Conservation (phyloP, 768 basidiomycete genomes). For the Pisolithus sp. region DNA sequence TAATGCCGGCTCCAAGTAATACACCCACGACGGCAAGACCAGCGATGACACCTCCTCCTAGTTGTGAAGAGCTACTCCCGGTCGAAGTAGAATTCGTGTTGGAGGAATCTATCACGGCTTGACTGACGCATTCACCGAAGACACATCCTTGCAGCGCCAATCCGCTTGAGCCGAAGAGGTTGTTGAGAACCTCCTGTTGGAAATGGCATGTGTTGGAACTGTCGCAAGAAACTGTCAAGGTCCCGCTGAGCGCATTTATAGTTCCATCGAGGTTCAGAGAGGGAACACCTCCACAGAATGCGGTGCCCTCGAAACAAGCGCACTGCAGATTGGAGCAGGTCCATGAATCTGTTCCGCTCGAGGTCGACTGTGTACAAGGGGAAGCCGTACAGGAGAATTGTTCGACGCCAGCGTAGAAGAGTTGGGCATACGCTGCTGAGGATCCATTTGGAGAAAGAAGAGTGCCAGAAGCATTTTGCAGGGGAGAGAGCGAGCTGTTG, state of each 20-base stretch:
- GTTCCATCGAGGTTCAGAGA: conserved; percentile 46
- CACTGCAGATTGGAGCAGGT: conserved; percentile 70
- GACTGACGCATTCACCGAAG: conserved; percentile 86
- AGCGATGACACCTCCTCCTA: conserved; percentile 82
- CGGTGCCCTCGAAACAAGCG: conserved; percentile 58
- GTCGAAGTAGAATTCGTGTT: conserved; percentile 30
- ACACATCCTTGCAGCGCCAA: conserved; percentile 67
- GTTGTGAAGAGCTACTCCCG: conserved; percentile 33
- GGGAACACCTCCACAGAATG: conserved; percentile 64
- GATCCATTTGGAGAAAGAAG: conserved; percentile 43
- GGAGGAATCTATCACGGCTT: conserved; percentile 64
- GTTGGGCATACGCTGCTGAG: conserved; percentile 56
- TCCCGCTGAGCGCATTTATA: conserved; percentile 61
- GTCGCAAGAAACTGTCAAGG: conserved; percentile 64
- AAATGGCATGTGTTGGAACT: conserved; percentile 64
- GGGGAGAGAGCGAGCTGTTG: conserved; percentile 60
- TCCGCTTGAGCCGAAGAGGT: conserved; percentile 67
- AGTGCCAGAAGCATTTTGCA: conserved; percentile 28
- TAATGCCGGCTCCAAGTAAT: conserved; percentile 51
- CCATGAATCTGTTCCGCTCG: conserved; percentile 46
- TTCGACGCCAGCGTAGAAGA: conserved; percentile 76
- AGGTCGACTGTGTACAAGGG: conserved; percentile 57
- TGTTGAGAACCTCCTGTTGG: conserved; percentile 60
- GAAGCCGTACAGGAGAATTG: conserved; percentile 83
- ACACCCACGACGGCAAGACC: conserved; percentile 81